phyloP scores from a whole-genome alignment of 2,329 filamentous ascomycete species.

The Beauveria asiatica region DNA sequence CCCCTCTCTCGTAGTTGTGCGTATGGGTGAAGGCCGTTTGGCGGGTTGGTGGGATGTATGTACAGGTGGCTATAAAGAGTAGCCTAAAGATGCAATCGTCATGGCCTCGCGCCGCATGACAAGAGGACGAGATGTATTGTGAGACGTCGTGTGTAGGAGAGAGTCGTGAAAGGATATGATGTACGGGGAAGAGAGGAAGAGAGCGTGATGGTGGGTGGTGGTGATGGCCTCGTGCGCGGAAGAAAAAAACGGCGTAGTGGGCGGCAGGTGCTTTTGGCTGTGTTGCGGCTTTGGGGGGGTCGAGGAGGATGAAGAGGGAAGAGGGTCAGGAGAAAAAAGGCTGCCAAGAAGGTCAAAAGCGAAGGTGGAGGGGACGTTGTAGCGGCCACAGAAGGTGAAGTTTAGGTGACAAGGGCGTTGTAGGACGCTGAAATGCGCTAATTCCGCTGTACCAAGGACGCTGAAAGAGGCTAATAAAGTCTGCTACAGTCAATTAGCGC shows the following conservation, averaged over 20 bases:
- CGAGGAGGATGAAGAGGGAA: not conserved
- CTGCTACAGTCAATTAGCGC: not conserved
- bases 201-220: slow-evolving; percentile 1
- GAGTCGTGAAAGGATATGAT: not conserved
- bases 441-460: not conserved
- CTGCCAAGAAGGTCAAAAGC: not conserved
- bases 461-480: not conserved
- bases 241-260: not conserved
- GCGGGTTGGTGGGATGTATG: not conserved
- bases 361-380: not conserved
- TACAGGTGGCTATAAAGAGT: slow-evolving; percentile 1
- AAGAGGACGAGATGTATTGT: not conserved
- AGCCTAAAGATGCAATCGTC: not conserved
- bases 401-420: not conserved
- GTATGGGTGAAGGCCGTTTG: not conserved
- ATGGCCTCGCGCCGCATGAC: not conserved
- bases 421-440: not conserved
- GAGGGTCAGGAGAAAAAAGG: not conserved
- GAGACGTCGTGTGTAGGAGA: not conserved
- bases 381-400: not conserved
- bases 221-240: slow-evolving; percentile 6
- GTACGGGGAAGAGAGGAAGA: not conserved
- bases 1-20: not conserved
- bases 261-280: not conserved
- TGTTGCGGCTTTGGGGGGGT: not conserved